Evolutionary conservation across 805 yeast genomes (phyloP).

Genomic region (Wickerhamiella occidentalis): DNA sequence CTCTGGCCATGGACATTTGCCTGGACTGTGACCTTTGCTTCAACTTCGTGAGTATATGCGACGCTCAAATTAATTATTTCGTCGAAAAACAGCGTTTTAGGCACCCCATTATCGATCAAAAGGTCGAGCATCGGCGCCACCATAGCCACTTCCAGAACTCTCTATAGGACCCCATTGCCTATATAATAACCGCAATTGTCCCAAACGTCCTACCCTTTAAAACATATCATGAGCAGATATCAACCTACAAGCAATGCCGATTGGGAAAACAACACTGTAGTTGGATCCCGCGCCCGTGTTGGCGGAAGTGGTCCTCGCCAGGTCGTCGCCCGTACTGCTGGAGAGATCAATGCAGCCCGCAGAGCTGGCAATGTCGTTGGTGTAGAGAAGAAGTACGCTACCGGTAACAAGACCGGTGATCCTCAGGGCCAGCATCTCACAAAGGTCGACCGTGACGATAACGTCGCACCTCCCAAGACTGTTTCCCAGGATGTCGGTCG

Average conservation of each 20-base stretch:
- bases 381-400: conserved; percentile 84
- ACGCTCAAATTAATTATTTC: background rate
- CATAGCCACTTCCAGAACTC: conserved; percentile 1
- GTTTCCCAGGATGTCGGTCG: conserved; percentile 75
- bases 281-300: conserved; percentile 78
- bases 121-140: conserved; percentile 6
- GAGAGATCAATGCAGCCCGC: conserved; percentile 84
- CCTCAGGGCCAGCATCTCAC: conserved; percentile 93
- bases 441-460: conserved; percentile 85
- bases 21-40: background rate
- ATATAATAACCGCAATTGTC: background rate
- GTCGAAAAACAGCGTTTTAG: background rate
- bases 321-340: conserved; percentile 63
- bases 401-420: conserved; percentile 45
- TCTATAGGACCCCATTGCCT: background rate
- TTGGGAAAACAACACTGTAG: conserved; percentile 86
- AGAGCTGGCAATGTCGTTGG: conserved; percentile 81
- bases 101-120: background rate
- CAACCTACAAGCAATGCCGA: conserved; percentile 33
- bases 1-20: background rate
- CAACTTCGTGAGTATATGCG: background rate
- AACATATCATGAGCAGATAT: conserved; percentile 16
- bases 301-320: conserved; percentile 78
- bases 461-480: conserved; percentile 85
- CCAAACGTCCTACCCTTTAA: background rate